Evolutionary conservation across 2,329 filamentous ascomycete species (phyloP).

Genomic region (Ampelomyces quisqualis): DNA sequence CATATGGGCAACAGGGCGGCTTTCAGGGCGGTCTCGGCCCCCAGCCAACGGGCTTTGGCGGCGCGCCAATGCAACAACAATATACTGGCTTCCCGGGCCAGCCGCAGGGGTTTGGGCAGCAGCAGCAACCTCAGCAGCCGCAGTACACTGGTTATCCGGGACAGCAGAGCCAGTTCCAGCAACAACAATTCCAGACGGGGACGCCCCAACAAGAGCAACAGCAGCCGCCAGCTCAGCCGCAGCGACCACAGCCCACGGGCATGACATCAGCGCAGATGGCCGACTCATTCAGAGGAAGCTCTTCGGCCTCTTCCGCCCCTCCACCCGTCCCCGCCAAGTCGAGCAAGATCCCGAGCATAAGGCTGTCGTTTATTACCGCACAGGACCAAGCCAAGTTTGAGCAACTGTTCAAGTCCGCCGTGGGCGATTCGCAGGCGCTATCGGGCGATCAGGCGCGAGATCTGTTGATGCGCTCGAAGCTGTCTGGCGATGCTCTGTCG

Average conservation of each 20-base stretch:
- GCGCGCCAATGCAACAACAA: constrained; percentile 50
- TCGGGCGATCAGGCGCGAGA: constrained; percentile 91
- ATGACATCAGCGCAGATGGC: constrained; percentile 66
- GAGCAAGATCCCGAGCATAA: constrained; percentile 87
- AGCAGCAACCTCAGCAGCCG: constrained; percentile 46
- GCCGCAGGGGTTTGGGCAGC: constrained; percentile 51
- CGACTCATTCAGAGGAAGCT: constrained; percentile 57
- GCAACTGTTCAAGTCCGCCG: constrained; percentile 93
- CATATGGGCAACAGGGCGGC: constrained; percentile 57
- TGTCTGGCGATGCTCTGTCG: constrained; percentile 82
- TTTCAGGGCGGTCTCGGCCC: constrained; percentile 49
- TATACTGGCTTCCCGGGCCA: constrained; percentile 53
- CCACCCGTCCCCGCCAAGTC: constrained; percentile 64
- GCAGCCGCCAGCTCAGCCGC: constrained; percentile 50
- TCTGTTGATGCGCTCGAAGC: constrained; percentile 80
- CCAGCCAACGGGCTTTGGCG: constrained; percentile 57
- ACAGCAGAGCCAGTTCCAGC: constrained; percentile 50
- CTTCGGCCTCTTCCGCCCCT: constrained; percentile 46
- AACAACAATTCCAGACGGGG: constrained; percentile 44
- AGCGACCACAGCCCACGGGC: constrained; percentile 56
- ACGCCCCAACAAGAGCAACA: constrained; percentile 61
- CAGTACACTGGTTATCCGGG: too few species aligned
- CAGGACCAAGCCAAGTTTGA: constrained; percentile 96
- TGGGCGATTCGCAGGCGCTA: constrained; percentile 79
- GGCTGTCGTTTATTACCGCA: constrained; percentile 92